Base-by-base conservation (phyloP, 768 basidiomycete species). In the Termitomyces sp. region DNA sequence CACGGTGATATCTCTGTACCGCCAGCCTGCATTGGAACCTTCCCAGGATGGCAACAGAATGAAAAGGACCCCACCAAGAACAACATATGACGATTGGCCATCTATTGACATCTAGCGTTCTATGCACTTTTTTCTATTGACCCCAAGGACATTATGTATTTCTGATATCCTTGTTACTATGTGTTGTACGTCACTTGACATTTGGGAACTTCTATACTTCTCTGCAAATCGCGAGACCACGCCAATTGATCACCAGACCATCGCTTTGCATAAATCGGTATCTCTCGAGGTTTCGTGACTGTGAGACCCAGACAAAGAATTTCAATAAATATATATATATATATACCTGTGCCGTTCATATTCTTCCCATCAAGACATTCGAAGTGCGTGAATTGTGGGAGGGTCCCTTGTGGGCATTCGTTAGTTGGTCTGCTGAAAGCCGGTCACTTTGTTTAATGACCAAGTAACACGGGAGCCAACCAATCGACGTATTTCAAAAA, bases 11-110 rank as follows among this genome's bases (percentile, higher is more conserved):
- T 60, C 62, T 5, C 28, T 57, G n/a, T 63, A 55, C 40, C 51
- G 46, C 46, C 55, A 56, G 33, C 55, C 20, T 46, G 33, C 40
- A 16, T n/a, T 38, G 4, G 41, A 49, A 41, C 36, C n/a, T 43
- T 50, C 38, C 30, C 43, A 33, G 18, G 32, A 47, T 32, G 40
- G 13, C 9, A 36, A 18, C 36, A 57, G 49, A 44, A 44, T 49
- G 47, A 41, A 52, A 6, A n/a, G 18, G 16, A 58, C 32, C 4
- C 51, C 47, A 9, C 50, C 55, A 1, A 48, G 20, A 49, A 63
- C 59, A 12, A 35, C 26, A 38, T 61, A 63, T 40, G 62, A 63
- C 12, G 36, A 63, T 40, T 63, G 62, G 59, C 55, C 56, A 14
- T 43, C 48, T 5, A 56, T 63, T 32, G 47, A 51, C 10, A 32